Evolutionary conservation across 2,329 filamentous ascomycete species (phyloP).

Genomic region (Daldinia sp.): DNA sequence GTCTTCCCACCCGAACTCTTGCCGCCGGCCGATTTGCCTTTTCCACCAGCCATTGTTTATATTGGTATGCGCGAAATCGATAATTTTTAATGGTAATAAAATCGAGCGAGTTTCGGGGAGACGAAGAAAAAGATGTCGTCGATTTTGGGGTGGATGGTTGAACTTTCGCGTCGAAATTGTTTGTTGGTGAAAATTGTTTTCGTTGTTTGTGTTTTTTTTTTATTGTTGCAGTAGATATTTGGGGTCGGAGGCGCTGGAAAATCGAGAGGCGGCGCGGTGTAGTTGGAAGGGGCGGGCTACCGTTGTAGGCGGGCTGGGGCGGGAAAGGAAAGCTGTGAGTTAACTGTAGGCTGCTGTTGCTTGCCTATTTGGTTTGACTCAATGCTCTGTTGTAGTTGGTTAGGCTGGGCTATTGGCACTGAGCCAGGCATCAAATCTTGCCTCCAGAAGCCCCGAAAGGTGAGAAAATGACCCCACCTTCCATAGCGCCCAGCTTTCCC

Average conservation of each 20-base stretch:
- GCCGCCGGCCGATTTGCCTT: constrained; percentile 91
- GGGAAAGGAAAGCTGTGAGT: constrained; percentile 6
- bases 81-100: constrained; percentile 11
- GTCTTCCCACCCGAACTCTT: constrained; percentile 61
- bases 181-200: constrained; percentile 48
- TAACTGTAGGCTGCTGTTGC: constrained; percentile 5
- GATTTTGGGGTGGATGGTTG: constrained; percentile 34
- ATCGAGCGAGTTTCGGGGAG: constrained; percentile 11
- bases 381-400: constrained; percentile 17
- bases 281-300: constrained; percentile 34
- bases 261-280: constrained; percentile 48
- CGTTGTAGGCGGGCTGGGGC: constrained; percentile 8
- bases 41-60: constrained; percentile 80
- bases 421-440: constrained; percentile 9
- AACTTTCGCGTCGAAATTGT: constrained; percentile 47
- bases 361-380: constrained; percentile 19
- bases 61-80: constrained; percentile 41
- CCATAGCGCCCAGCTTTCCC: background rate
- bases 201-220: constrained; percentile 48
- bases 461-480: constrained; percentile 28
- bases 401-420: constrained; percentile 18
- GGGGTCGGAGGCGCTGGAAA: constrained; percentile 42
- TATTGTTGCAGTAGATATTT: constrained; percentile 32
- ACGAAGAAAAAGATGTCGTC: constrained; percentile 22
- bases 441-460: constrained; percentile 19